These are phyloP conservation scores for Aspergillus pseudoviridinutans DNA, from an alignment of 2,329 filamentous ascomycete genomes.

Conservation along the genomic window DNA sequence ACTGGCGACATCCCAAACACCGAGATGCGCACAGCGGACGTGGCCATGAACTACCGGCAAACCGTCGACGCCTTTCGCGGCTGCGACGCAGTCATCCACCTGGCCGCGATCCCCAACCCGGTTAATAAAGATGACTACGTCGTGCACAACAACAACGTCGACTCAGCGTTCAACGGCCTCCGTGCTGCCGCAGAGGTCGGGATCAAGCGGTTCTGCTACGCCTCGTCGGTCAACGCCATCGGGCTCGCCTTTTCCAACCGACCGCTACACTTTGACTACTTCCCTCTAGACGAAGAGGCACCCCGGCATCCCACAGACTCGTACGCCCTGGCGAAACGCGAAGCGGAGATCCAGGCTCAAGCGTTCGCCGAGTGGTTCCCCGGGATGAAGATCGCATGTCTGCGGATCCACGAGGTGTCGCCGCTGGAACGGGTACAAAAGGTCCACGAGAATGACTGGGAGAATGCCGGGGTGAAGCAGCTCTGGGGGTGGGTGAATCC, in stretches of 20 bases:
- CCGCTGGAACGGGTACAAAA: conserved; percentile 25
- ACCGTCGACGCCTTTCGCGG: conserved; percentile 29
- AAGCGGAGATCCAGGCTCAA: conserved; percentile 32
- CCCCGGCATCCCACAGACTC: conserved; percentile 31
- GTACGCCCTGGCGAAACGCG: conserved; percentile 36
- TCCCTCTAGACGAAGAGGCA: conserved; percentile 37
- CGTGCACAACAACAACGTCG: conserved; percentile 38
- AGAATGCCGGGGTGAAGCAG: conserved; percentile 31
- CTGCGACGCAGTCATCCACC: conserved; percentile 38
- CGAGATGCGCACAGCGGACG: conserved; percentile 33
- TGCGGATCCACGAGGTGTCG: conserved; percentile 38
- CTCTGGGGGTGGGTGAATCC: conserved; percentile 38
- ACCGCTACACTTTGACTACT: conserved; percentile 33
- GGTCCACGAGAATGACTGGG: conserved; percentile 33
- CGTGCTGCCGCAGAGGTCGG: conserved; percentile 33
- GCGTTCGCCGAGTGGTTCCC: conserved; percentile 36
- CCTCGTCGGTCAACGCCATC: conserved; percentile 37
- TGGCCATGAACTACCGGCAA: conserved; percentile 29
- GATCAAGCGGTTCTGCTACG: conserved; percentile 35
- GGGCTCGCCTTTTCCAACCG: conserved; percentile 36
- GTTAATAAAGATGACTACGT: conserved; percentile 27
- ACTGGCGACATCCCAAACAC: conserved; percentile 27
- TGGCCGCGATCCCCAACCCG: conserved; percentile 36
- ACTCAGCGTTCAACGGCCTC: conserved; percentile 38
- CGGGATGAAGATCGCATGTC: conserved; percentile 35